Percentiles rank a stretch among this genome's conserved stretches.
Evolutionary conservation across 2,329 filamentous ascomycete species (phyloP).

Genomic region (Pestalotiopsis sp.): DNA sequence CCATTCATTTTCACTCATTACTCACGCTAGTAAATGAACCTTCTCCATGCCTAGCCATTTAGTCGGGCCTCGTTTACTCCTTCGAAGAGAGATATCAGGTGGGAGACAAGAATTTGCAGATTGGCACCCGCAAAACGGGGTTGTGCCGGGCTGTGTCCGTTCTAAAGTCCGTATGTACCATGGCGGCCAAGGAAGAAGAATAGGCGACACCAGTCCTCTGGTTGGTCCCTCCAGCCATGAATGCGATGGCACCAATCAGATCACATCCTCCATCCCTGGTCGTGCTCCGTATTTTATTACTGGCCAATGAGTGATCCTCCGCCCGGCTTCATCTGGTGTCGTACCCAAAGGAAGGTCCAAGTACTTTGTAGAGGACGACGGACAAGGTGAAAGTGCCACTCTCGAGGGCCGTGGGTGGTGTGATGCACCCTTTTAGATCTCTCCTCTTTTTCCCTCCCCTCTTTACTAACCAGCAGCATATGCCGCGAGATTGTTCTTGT

Average conservation of each 20-base stretch:
- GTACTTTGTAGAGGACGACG: no score
- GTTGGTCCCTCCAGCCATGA: not conserved
- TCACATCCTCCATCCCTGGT: not conserved
- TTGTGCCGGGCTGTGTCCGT: not conserved
- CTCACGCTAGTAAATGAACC: no score
- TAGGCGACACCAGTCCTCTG: not conserved
- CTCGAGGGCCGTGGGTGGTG: no score
- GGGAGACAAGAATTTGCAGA: not conserved
- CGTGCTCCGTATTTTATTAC: not conserved
- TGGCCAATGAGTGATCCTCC: not conserved
- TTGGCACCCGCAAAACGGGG: not conserved
- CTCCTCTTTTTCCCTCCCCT: not conserved
- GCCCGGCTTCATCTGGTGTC: not conserved
- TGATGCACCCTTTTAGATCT: no score
- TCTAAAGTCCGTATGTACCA: not conserved
- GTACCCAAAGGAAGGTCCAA: not conserved
- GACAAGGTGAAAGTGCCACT: no score
- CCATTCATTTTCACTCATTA: no score
- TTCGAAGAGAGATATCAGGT: not conserved
- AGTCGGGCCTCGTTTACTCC: no score
- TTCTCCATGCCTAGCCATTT: no score
- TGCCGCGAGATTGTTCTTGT: not conserved
- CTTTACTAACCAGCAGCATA: not conserved
- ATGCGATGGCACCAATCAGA: constrained; percentile 4
- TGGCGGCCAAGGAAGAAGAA: not conserved